Evolutionary conservation across 1,284 basidiomycete species (phyloP).

Genomic region (Ceratobasidium sp.): DNA sequence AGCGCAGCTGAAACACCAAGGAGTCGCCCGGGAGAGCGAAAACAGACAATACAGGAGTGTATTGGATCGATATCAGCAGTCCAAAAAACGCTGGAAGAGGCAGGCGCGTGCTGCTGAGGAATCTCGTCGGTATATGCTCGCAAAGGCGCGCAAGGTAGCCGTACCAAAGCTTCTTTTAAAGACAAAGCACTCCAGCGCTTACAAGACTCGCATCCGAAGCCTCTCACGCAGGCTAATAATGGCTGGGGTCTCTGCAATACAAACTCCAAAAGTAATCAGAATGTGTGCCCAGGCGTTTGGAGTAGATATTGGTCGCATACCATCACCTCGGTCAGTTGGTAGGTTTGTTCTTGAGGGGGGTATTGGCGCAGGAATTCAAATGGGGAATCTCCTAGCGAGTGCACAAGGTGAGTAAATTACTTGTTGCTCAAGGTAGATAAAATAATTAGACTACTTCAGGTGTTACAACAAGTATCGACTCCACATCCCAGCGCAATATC

Average conservation of each 20-base stretch:
- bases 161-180: background rate
- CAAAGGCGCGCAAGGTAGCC: background rate
- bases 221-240: slow-evolving; percentile 14
- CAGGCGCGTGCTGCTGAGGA: slow-evolving; percentile 8
- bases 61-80: background rate
- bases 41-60: no score
- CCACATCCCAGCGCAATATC: slow-evolving; percentile 21
- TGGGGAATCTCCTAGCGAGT: background rate
- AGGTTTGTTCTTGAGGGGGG: slow-evolving; percentile 16
- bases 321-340: slow-evolving; percentile 9
- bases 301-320: slow-evolving; percentile 9
- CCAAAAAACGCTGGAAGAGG: background rate
- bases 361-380: slow-evolving; percentile 12
- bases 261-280: slow-evolving; percentile 18
- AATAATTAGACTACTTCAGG: background rate
- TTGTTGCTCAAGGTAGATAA: no score
- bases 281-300: slow-evolving; percentile 20
- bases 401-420: background rate
- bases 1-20: no score
- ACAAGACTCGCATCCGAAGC: background rate
- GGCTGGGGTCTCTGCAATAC: slow-evolving; percentile 12
- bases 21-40: no score
- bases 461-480: slow-evolving; percentile 31
- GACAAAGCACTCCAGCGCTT: slow-evolving; percentile 1
- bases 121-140: slow-evolving; percentile 16